Evolutionary conservation across 352 stramenopile species (phyloP), one percentile per base, ranked within the genome.

Genomic region (Pythium aristosporum): DNA sequence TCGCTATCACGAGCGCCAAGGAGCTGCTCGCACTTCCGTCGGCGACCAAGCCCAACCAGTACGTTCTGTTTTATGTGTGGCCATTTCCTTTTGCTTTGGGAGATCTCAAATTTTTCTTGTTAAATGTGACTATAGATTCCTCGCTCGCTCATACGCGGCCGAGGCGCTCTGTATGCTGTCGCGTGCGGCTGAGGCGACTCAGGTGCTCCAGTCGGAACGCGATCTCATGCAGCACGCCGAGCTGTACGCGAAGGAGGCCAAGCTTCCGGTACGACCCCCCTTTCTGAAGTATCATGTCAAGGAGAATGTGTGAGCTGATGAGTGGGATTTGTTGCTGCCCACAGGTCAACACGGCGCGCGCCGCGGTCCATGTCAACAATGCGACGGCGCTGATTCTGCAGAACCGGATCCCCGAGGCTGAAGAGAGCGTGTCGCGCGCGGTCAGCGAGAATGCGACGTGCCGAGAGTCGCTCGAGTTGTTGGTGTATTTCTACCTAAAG

Each of bases 151-250:
- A 41, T 97, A 97, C 69, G 80, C 82, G n/a, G 89, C 91, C 0
- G 91, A 97, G 70, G 91, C 91, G 13, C 63, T 97, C 66, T 94
- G 84, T 59, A 89, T 96, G 77, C 73, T 97, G 20, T 96, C 87
- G 41, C 79, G 87, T 48, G 88, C 91, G 7, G 67, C 75, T 21
- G 88, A 96, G 68, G 91, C 89, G 16, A 89, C 85, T 1, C 70
- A 89, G 49, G 65, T 74, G 34, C 71, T 96, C 30, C 86, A 96
- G 65, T 79, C 79, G 18, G 81, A 91, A 54, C 79, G 76, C 41
- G 78, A 93, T 32, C 69, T 96, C 56, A 80, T 94, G 69, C 69
- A 72, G 7, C 78, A 89, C 71, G 85, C 87, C 2, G 87, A 94
- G 46, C 78, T 89, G 20, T 96, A 96, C 58, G 82, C 83, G 6